Base-by-base conservation (phyloP, 2,329 filamentous ascomycete species). In the Lachnellula occidentalis region DNA sequence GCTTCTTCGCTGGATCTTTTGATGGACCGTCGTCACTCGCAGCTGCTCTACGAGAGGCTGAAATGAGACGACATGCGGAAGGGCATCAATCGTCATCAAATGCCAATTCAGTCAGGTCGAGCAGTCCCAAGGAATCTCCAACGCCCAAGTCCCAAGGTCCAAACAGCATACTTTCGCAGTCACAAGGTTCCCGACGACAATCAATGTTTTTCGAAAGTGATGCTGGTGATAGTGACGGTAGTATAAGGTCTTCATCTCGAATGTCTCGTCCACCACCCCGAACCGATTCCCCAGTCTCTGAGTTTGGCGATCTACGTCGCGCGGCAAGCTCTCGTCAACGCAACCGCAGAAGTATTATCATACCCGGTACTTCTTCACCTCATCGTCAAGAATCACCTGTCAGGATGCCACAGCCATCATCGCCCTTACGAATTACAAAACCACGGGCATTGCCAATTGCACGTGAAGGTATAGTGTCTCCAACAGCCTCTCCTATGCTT, bases 271-370 rank as follows among this genome's bases (percentile, higher is more conserved):
- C 75, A 34, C 83, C 83, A 11, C 76, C 84, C 45, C 81, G 91
- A 59, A 92, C 89, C 1, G 92, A 96, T 58, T 99, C 94, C 0
- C 94, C 94, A 2, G 87, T 90, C 19, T 95, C 91, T 5, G 94
- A 97, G 57, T 84, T 92, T 65, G 85, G 88, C 50, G 81, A 83
- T 61, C 75, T 96, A 21, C 81, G 86, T 58, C 82, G 90, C 55
- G 85, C 89, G 47, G 83, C 88, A 34, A 92, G 88, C 67, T 86
- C 88, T 42, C 81, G 88, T 55, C 90, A 95, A 60, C 85, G 89
- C 58, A 92, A 97, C 61, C 85, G 94, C 45, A 85, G 88, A 64
- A 97, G 92, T 67, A 78, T 96, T 54, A 87, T 95, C 48, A 78
- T 96, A 17, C 86, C 92, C 0, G 84, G 89, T 9, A 78, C 90